phyloP scores from a whole-genome alignment of 805 yeast genomes.

The Candida endomychidarum region DNA sequence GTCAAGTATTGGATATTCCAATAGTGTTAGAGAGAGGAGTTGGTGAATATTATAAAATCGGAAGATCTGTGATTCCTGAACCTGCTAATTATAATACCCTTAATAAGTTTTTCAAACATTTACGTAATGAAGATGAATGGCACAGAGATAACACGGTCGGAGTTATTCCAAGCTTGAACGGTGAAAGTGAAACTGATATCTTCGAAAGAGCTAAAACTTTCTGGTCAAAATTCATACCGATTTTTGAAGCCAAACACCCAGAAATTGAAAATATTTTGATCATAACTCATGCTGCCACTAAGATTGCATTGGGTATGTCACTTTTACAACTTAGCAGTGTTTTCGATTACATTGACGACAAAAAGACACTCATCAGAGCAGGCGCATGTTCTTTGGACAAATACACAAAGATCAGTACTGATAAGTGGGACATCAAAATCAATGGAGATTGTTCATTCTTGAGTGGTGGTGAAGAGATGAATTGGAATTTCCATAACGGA shows the following conservation, averaged over 20 bases:
- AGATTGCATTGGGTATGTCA: conserved; percentile 82
- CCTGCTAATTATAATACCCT: conserved; percentile 59
- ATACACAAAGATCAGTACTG: conserved; percentile 31
- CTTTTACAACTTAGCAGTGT: conserved; percentile 54
- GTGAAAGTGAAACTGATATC: conserved; percentile 76
- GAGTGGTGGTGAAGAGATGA: conserved; percentile 83
- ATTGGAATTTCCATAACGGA: conserved; percentile 77
- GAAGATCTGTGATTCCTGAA: conserved; percentile 63
- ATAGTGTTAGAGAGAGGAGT: conserved; percentile 77
- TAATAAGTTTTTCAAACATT: conserved; percentile 51
- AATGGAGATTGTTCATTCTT: conserved; percentile 77
- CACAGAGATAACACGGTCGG: conserved; percentile 53
- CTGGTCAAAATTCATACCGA: conserved; percentile 56
- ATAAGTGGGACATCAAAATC: conserved; percentile 58
- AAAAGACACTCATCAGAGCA: conserved; percentile 50
- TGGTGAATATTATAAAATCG: conserved; percentile 89
- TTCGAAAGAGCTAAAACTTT: conserved; percentile 59
- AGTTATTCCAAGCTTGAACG: conserved; percentile 58
- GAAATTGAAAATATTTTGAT: conserved; percentile 61
- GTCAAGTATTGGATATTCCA: conserved; percentile 55
- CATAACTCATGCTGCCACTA: conserved; percentile 93
- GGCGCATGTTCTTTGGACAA: conserved; percentile 85
- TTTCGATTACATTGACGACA: conserved; percentile 50
- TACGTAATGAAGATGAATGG: conserved; percentile 36
- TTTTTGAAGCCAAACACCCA: conserved; percentile 58